A percentile compares a stretch with the other conserved stretches of the same genome.
These are phyloP conservation scores for Stephania cephalantha DNA, from an alignment of 164 flowering plant genomes.

Conservation along the genomic window DNA sequence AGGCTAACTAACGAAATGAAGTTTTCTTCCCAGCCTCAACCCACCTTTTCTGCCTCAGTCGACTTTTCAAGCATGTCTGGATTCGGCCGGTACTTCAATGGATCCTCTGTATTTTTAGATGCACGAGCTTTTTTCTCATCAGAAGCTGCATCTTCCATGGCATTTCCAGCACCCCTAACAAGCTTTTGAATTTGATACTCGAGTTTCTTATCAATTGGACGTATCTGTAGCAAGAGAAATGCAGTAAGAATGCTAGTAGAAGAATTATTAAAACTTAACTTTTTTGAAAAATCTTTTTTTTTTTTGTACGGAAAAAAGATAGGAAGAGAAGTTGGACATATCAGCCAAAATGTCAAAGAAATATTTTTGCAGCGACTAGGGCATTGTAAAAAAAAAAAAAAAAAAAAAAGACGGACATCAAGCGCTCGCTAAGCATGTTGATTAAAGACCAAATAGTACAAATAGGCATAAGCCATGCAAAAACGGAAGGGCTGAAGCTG, in stretches of 20 bases:
- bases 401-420: no score
- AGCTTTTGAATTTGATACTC: slow-evolving; percentile 87
- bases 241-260: background rate
- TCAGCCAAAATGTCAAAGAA: background rate
- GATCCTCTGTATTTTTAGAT: slow-evolving; percentile 45
- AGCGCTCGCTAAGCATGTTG: no score
- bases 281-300: no score
- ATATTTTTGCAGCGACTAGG: background rate
- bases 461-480: no score
- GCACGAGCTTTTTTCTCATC: slow-evolving; percentile 28
- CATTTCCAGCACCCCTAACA: slow-evolving; percentile 28
- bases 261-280: background rate
- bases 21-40: slow-evolving; percentile 6
- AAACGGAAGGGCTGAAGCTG: no score
- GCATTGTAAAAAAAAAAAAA: no score
- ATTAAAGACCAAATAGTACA: no score
- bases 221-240: slow-evolving; percentile 41
- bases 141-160: slow-evolving; percentile 20
- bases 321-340: no score
- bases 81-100: slow-evolving; percentile 59
- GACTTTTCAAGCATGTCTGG: slow-evolving; percentile 71
- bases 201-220: slow-evolving; percentile 82
- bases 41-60: slow-evolving; percentile 40
- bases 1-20: background rate
- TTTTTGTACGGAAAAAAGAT: no score